phyloP scores from a whole-genome alignment of 2,329 filamentous ascomycete species.

The Aspergillus sp. region DNA sequence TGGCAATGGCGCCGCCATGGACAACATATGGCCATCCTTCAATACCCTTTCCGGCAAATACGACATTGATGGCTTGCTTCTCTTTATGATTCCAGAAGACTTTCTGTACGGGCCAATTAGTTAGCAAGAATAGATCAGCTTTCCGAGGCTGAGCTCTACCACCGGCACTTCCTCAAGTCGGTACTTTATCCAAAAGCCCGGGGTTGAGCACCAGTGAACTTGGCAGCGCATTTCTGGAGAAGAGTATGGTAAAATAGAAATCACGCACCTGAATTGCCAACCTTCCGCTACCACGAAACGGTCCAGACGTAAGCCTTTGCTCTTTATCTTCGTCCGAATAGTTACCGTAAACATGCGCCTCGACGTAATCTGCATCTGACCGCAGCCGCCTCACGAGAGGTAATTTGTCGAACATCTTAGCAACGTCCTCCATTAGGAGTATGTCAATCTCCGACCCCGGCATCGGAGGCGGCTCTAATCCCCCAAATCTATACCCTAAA shows the following conservation, averaged over 20 bases:
- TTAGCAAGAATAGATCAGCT: slow-evolving; percentile 3
- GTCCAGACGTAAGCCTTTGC: slow-evolving; percentile 39
- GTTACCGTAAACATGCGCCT: slow-evolving; percentile 39
- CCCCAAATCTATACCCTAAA: slow-evolving; percentile 12
- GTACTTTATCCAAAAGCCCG: background rate
- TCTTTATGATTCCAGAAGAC: slow-evolving; percentile 63
- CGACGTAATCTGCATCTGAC: slow-evolving; percentile 39
- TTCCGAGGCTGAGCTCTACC: background rate
- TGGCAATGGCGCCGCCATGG: slow-evolving; percentile 70
- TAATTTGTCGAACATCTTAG: slow-evolving; percentile 30
- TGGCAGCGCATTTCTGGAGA: background rate
- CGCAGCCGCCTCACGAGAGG: slow-evolving; percentile 40
- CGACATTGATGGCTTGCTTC: slow-evolving; percentile 60
- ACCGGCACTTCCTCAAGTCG: background rate
- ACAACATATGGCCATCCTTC: slow-evolving; percentile 70
- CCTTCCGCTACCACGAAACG: slow-evolving; percentile 41
- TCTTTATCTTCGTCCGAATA: slow-evolving; percentile 35
- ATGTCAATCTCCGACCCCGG: slow-evolving; percentile 36
- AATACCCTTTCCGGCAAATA: slow-evolving; percentile 66
- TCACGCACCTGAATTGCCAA: slow-evolving; percentile 41
- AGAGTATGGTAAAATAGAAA: slow-evolving; percentile 5
- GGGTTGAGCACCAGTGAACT: background rate
- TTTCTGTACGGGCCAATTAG: slow-evolving; percentile 48
- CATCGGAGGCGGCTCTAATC: background rate
- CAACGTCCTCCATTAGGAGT: background rate